Percentiles rank a stretch among this genome's conserved stretches.
These are phyloP conservation scores for Fusarium sp. DNA, from an alignment of 2,329 filamentous ascomycete genomes.

Conservation along the genomic window DNA sequence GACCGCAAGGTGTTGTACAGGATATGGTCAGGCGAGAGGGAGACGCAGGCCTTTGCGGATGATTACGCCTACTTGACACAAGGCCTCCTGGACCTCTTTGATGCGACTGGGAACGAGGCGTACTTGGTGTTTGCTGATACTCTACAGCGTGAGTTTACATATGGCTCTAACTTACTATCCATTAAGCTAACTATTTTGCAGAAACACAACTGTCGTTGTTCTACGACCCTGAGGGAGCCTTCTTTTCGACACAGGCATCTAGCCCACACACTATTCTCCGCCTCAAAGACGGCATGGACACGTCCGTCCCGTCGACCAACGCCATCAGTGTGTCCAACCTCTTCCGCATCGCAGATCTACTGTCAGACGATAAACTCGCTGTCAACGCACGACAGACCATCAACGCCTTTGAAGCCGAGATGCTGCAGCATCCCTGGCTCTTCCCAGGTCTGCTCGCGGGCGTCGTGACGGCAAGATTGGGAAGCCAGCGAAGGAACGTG, in stretches of 20 bases:
- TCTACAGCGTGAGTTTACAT: constrained; percentile 72
- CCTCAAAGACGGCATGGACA: constrained; percentile 96
- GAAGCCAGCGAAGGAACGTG: constrained; percentile 60
- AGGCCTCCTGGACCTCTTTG: constrained; percentile 86
- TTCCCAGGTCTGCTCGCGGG: constrained; percentile 84
- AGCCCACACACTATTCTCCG: constrained; percentile 82
- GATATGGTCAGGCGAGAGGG: constrained; percentile 76
- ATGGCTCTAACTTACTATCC: neutral
- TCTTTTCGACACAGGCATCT: constrained; percentile 76
- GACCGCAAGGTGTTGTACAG: constrained; percentile 74
- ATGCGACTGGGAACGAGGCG: constrained; percentile 80
- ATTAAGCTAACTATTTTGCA: constrained; percentile 46
- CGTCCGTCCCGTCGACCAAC: constrained; percentile 89
- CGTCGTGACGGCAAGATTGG: constrained; percentile 80
- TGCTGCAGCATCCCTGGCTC: constrained; percentile 92
- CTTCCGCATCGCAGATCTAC: constrained; percentile 79
- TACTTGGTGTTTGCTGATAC: constrained; percentile 85
- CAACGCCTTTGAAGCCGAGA: constrained; percentile 88
- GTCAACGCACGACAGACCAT: constrained; percentile 78
- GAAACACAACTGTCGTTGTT: constrained; percentile 81
- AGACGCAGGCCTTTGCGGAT: constrained; percentile 83
- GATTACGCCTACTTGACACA: constrained; percentile 93
- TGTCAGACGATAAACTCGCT: constrained; percentile 74
- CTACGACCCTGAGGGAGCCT: constrained; percentile 77
- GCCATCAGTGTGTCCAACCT: constrained; percentile 88